Evolutionary conservation across 768 basidiomycete species (phyloP), one percentile per base, ranked within the genome.

Genomic region (Phlebiopsis gigantea): DNA sequence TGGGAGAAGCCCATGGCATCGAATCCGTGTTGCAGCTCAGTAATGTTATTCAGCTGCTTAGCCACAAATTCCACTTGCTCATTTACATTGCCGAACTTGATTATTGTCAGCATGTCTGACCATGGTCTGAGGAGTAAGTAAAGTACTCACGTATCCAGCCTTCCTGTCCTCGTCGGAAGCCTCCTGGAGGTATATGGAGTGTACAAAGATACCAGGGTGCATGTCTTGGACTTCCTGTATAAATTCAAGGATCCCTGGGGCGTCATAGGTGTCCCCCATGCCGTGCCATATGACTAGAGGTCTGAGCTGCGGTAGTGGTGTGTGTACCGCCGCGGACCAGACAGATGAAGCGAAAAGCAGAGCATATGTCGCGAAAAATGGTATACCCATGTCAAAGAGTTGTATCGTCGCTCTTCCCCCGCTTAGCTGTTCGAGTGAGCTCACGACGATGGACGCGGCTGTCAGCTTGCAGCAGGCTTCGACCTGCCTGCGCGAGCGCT

Each of bases 1-100:
- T 94, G 92, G 0, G 91, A 93, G 69, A 94, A 86, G 0, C 92
- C 92, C 51, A 94, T 84, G 15, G 88, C 92, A 66, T 93, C 90
- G 62, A 93, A 94, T 2, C 92, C 92, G 26, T 64, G 64, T 47
- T 74, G 59, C 15, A 94, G 78, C 63, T 92, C 84, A 0, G 82
- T 76, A 30, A 93, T 78, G 1, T 70, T 75, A 28, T 75, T 71
- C 3, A 94, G 72, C 66, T 93, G 88, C 26, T 77, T 73, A 14
- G 86, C 77, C 5, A 87, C 90, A 28, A 77, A 39, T 21, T 75
- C 78, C 4, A 94, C 63, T 65, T 94, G 92, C 5, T 81, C 76
- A 55, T 90, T 77, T 39, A 90, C 79, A 57, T 89, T 84, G 44
- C 92, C 92, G 62, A 85, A 93, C 92, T 93, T 62, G 17, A 3